Conservation (phyloP, 2,329 filamentous ascomycete species). For the Colletotrichum caudatum region DNA sequence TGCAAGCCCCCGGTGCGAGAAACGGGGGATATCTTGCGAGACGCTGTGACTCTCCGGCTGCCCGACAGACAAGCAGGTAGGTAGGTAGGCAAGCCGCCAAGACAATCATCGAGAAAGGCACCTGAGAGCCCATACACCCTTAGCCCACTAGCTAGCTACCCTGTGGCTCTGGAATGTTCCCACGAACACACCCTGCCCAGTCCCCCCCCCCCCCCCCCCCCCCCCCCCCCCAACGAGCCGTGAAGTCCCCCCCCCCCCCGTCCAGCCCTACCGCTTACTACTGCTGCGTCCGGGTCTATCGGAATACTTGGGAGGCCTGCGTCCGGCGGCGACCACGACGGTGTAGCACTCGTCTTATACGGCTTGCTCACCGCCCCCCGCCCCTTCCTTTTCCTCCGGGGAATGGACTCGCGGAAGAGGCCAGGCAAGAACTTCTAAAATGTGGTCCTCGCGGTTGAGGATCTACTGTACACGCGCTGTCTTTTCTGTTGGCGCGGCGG, state of each 20-base stretch:
- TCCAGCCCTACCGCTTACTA: slow-evolving; percentile 33
- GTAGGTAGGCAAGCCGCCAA: neutral
- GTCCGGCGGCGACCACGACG: neutral
- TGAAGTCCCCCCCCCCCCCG: no score
- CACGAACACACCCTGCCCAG: neutral
- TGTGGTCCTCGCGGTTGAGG: neutral
- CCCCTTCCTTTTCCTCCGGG: neutral
- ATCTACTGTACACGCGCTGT: neutral
- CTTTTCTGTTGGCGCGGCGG: neutral
- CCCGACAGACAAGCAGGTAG: neutral
- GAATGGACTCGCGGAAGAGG: neutral
- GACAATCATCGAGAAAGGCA: slow-evolving; percentile 13
- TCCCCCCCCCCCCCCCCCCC: no score
- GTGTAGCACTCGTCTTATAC: slow-evolving; percentile 12
- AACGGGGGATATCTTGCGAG: slow-evolving; percentile 15
- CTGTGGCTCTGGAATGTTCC: neutral
- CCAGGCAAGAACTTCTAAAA: neutral
- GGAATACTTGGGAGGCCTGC: neutral
- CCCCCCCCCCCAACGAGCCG: no score
- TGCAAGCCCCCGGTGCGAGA: slow-evolving; percentile 2
- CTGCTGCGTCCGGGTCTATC: slow-evolving; percentile 10
- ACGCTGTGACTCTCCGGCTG: slow-evolving; percentile 1
- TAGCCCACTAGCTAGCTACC: neutral
- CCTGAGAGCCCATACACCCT: neutral
- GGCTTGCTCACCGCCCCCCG: slow-evolving; percentile 5